A percentile compares a stretch with the other conserved stretches of the same genome.
phyloP scores from a whole-genome alignment of 2,329 filamentous ascomycete genomes.

The Endoconidiophora polonica region DNA sequence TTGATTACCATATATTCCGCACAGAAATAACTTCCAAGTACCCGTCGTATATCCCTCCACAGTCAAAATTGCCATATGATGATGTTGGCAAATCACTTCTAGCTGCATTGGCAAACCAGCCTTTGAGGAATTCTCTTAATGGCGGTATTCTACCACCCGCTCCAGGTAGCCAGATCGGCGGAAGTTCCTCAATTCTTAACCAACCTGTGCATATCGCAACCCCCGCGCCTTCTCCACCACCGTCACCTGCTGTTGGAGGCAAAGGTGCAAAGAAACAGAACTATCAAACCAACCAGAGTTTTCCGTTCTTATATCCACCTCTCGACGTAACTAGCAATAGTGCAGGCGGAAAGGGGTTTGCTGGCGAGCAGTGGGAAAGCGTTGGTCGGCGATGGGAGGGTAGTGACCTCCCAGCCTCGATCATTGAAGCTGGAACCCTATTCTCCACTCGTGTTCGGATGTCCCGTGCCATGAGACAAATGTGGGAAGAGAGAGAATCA shows the following conservation, averaged over 20 bases:
- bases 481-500: constrained; percentile 85
- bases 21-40: constrained; percentile 98
- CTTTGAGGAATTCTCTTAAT: constrained; percentile 40
- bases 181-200: constrained; percentile 63
- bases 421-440: constrained; percentile 82
- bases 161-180: constrained; percentile 36
- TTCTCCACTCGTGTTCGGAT: constrained; percentile 84
- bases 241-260: constrained; percentile 69
- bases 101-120: constrained; percentile 65
- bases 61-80: constrained; percentile 67
- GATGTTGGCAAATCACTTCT: constrained; percentile 81
- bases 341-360: constrained; percentile 73
- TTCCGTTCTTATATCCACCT: constrained; percentile 93
- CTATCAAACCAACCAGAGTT: constrained; percentile 97
- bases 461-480: constrained; percentile 75
- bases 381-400: constrained; percentile 82
- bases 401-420: constrained; percentile 85
- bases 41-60: constrained; percentile 83
- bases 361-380: constrained; percentile 60
- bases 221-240: constrained; percentile 85
- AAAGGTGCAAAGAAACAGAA: constrained; percentile 98
- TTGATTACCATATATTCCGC: constrained; percentile 91
- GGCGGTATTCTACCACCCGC: constrained; percentile 45
- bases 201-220: constrained; percentile 98
- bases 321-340: constrained; percentile 78